Evolutionary conservation across 2,329 filamentous ascomycete species (phyloP), one percentile per base, ranked within the genome.

Genomic region (Clonostachys solani): DNA sequence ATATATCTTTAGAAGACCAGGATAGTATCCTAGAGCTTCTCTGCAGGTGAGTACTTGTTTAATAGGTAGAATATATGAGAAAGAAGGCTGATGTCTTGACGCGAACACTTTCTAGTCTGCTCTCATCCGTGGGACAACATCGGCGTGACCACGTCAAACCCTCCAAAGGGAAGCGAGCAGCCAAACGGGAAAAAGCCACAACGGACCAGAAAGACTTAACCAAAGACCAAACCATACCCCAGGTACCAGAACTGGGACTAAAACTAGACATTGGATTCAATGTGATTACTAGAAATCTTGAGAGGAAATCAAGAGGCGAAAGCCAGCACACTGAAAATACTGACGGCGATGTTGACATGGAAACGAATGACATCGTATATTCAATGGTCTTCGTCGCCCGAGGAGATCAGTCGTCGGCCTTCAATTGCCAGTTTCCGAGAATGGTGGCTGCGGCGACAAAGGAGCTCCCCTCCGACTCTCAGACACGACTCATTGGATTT

Each of bases 191-290:
- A 42, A 66, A 66, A 45, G 55, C 58, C 29, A 60, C 58, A 42
- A 42, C 47, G 29, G 58, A 58, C 46, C 37, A 49, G 49, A 54
- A 51, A 17, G 50, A 55, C 15, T 18, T 46, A 10, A 34, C 47
- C 23, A 46, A 51, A 48, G 40, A 65, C 71, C 68, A 41, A 52
- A 50, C 42, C 63, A 4, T 35, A 43, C 47, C 47, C 5, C 59
- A 60, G 3, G 49, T 50, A 15, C 81, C 83, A 5, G 78, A 78
- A 43, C 65, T 89, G 9, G 63, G 67, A n/a, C 65, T 66, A 5
- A 75, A 76, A 51, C 60, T 90, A 37, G 78, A 87, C 43, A 67
- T 87, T 43, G 87, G 87, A 4, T 67, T 89, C 41, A 79, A 83
- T 54, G 74, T 68, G 48, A 81, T 89, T 48, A 84, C 80, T 6